These are phyloP conservation scores for Cryptosporidium andersoni DNA, from an alignment of 169 alveolate genomes.

Conservation along the genomic window DNA sequence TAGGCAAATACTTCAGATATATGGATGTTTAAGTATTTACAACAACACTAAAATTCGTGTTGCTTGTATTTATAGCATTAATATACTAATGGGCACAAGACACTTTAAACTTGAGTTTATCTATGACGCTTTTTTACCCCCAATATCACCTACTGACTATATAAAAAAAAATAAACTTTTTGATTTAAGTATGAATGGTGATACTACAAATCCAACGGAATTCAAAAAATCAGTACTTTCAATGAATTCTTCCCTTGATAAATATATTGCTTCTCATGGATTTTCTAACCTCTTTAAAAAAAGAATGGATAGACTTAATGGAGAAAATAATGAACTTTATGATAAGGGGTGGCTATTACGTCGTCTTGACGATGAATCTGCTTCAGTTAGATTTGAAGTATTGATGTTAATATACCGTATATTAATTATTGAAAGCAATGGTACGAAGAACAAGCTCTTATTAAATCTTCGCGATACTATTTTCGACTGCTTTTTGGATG, in stretches of 20 bases:
- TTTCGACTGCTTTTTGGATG: constrained; percentile 51
- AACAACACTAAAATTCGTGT: constrained; percentile 6
- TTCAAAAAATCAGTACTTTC: background rate
- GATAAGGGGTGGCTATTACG: constrained; percentile 56
- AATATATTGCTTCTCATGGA: background rate
- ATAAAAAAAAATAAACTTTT: background rate
- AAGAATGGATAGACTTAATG: constrained; percentile 6
- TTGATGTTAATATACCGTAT: constrained; percentile 24
- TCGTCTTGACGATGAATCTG: constrained; percentile 58
- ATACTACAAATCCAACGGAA: constrained; percentile 9
- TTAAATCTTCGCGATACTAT: constrained; percentile 10
- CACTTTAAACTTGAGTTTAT: constrained; percentile 17
- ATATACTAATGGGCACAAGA: background rate
- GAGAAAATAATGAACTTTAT: constrained; percentile 6
- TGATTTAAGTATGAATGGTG: background rate
- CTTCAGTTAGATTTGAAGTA: constrained; percentile 64
- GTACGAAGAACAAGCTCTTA: background rate
- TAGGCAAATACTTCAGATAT: constrained; percentile 29
- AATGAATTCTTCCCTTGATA: background rate
- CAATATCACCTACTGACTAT: constrained; percentile 13
- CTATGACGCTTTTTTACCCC: constrained; percentile 45
- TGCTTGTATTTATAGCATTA: constrained; percentile 29
- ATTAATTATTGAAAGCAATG: background rate
- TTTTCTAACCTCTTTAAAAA: constrained; percentile 9
- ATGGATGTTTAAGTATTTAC: constrained; percentile 25